A percentile compares a stretch with the other conserved stretches of the same genome.
Evolutionary conservation across 495 filamentous ascomycete species (phyloP).

Genomic region (Penicillium mononematosum): DNA sequence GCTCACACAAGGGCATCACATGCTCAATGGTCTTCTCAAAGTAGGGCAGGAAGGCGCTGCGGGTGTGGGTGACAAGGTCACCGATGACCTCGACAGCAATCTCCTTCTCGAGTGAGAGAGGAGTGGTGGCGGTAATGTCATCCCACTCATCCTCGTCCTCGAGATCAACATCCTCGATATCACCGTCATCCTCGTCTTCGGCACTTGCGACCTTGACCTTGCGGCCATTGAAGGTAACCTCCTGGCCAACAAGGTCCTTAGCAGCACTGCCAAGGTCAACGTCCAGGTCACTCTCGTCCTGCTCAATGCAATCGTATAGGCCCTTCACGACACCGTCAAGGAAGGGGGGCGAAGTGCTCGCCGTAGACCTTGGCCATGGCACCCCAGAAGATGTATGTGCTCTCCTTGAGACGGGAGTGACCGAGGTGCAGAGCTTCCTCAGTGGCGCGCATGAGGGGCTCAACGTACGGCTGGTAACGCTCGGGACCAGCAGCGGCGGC

Average conservation of each 20-base stretch:
- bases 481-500: constrained; percentile 82
- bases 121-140: constrained; percentile 75
- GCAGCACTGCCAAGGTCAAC: constrained; percentile 76
- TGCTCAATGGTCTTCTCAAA: constrained; percentile 86
- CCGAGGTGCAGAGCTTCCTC: constrained; percentile 90
- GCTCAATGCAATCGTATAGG: constrained; percentile 79
- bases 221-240: constrained; percentile 73
- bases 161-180: constrained; percentile 63
- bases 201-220: constrained; percentile 74
- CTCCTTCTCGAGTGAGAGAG: constrained; percentile 92
- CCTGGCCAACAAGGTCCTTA: constrained; percentile 72
- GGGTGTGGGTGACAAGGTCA: constrained; percentile 84
- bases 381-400: constrained; percentile 95
- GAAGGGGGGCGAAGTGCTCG: constrained; percentile 85
- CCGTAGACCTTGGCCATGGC: constrained; percentile 91
- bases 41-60: constrained; percentile 74
- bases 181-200: constrained; percentile 56
- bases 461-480: constrained; percentile 85
- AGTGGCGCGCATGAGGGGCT: constrained; percentile 82
- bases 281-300: constrained; percentile 84
- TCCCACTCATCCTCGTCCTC: constrained; percentile 83
- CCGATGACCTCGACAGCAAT: constrained; percentile 94
- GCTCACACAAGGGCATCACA: constrained; percentile 75
- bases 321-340: constrained; percentile 82
- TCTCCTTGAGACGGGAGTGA: constrained; percentile 87